Conservation (phyloP, 2,329 filamentous ascomycete species). For the Dactylella cylindrospora region DNA sequence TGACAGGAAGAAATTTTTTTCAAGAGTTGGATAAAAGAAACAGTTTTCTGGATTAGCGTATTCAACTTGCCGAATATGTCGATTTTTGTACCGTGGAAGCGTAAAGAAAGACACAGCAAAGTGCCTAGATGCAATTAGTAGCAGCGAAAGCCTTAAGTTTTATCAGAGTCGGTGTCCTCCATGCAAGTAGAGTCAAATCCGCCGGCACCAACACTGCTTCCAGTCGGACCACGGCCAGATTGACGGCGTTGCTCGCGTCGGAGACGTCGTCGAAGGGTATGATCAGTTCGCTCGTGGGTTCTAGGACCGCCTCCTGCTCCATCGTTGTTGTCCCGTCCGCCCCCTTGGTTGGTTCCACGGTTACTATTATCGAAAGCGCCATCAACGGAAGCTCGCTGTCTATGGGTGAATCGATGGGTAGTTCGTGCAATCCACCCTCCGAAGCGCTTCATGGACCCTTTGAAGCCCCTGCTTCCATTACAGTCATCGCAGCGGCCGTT, state of each 20-base stretch:
- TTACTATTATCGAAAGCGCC: slow-evolving; percentile 2
- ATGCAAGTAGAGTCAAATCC: slow-evolving; percentile 30
- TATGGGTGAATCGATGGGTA: slow-evolving; percentile 7
- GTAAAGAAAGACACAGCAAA: no score
- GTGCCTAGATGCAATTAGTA: no score
- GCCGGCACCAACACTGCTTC: slow-evolving; percentile 31
- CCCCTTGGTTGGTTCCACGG: neutral
- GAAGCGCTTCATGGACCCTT: slow-evolving; percentile 10
- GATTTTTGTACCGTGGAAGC: no score
- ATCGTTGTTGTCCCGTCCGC: slow-evolving; percentile 2
- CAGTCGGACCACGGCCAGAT: slow-evolving; percentile 16
- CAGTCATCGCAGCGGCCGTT: neutral
- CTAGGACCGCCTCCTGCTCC: neutral
- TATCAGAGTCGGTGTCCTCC: slow-evolving; percentile 33
- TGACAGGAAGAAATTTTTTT: no score
- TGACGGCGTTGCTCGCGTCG: neutral
- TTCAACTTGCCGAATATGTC: no score
- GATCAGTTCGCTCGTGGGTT: slow-evolving; percentile 3
- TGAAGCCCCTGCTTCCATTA: neutral
- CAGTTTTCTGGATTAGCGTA: no score
- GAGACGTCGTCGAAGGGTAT: neutral
- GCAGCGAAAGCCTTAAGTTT: slow-evolving; percentile 14
- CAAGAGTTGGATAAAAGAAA: no score
- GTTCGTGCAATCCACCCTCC: slow-evolving; percentile 18
- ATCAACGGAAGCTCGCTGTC: neutral